Evolutionary conservation across 2,329 filamentous ascomycete genomes (phyloP), one percentile per base, ranked within the genome.

Genomic region (Exophiala alcalophila): DNA sequence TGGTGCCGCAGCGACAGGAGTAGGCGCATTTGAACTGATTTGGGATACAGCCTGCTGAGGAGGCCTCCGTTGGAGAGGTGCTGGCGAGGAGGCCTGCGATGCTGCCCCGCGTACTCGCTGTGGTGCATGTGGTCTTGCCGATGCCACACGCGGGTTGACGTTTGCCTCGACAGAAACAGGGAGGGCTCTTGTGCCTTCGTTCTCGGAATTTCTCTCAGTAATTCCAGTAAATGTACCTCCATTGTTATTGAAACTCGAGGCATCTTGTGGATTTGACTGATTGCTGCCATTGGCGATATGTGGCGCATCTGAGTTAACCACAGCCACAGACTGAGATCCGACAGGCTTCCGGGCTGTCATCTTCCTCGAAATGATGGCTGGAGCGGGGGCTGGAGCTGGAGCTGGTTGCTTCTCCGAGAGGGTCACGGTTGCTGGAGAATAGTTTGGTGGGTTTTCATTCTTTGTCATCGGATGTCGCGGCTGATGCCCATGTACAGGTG

Each of bases 401-500:
- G 16, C 35, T 9, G 35, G 35, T 7, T 25, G 19, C 14, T 19
- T 27, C 4, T 2, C 12, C 5, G 35, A 12, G 5, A 28, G 15
- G 9, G 25, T 7, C 15, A 3, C 16, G 18, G 35, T 15, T 28
- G 25, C 24, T n/a, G 24, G 21, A 7, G 12, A 14, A 9, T 5
- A n/a, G 20, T 9, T 20, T 29, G 25, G 24, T 19, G 28, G 23
- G 15, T 8, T 19, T 23, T 27, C 23, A 38, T n/a, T n/a, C n/a
- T 7, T 10, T 16, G 16, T 6, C 10, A 15, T 2, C 9, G 24
- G 3, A 4, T 35, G 32, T 25, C 26, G 32, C 21, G 24, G 32
- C 11, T 35, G 32, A 1, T 35, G 32, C 20, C 26, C 20, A 35
- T 35, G 26, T 14, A 24, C 21, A 11, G 24, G 26, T 12, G 32